Percentiles rank a stretch among this genome's conserved stretches.
These are phyloP conservation scores for Neofusicoccum parvum DNA, from an alignment of 2,329 filamentous ascomycete species.

Conservation along the genomic window DNA sequence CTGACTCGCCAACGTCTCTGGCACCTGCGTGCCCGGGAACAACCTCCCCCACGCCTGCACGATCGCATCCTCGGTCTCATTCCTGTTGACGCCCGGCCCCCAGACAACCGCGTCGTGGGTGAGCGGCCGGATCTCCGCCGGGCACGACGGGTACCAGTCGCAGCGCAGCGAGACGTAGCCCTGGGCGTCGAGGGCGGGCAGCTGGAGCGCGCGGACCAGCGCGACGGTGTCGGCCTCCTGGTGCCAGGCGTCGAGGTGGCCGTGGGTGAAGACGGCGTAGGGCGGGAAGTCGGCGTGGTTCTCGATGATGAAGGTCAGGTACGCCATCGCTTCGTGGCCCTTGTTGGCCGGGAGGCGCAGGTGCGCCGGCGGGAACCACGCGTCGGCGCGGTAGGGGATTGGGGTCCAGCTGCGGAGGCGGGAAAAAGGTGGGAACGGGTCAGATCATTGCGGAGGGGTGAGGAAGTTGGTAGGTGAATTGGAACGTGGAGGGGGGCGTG, in stretches of 20 bases:
- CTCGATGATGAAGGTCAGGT: slow-evolving; percentile 25
- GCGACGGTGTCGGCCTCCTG: slow-evolving; percentile 22
- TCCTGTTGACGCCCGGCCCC: slow-evolving; percentile 22
- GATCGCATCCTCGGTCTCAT: slow-evolving; percentile 21
- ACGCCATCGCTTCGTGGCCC: slow-evolving; percentile 26
- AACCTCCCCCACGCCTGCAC: slow-evolving; percentile 20
- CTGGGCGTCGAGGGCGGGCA: slow-evolving; percentile 11
- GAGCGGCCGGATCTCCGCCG: slow-evolving; percentile 22
- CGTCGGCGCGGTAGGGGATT: slow-evolving; percentile 19
- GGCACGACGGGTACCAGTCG: slow-evolving; percentile 24
- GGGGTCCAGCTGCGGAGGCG: slow-evolving; percentile 14
- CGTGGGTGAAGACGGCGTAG: slow-evolving; percentile 23
- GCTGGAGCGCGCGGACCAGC: slow-evolving; percentile 11
- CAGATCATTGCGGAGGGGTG: not conserved
- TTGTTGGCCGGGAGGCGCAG: slow-evolving; percentile 24
- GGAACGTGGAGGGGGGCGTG: not conserved
- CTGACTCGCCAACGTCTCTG: slow-evolving; percentile 18
- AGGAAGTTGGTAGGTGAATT: not conserved
- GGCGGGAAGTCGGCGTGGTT: slow-evolving; percentile 22
- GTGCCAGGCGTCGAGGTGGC: slow-evolving; percentile 24
- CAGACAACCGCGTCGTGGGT: slow-evolving; percentile 19
- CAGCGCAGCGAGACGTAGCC: slow-evolving; percentile 23
- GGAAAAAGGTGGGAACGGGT: no score
- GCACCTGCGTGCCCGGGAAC: slow-evolving; percentile 13
- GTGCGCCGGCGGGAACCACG: slow-evolving; percentile 18